Percentiles rank a stretch among this genome's conserved stretches.
phyloP scores from a whole-genome alignment of 164 flowering plant species.

The grape (Vitis vinifera) region DNA sequence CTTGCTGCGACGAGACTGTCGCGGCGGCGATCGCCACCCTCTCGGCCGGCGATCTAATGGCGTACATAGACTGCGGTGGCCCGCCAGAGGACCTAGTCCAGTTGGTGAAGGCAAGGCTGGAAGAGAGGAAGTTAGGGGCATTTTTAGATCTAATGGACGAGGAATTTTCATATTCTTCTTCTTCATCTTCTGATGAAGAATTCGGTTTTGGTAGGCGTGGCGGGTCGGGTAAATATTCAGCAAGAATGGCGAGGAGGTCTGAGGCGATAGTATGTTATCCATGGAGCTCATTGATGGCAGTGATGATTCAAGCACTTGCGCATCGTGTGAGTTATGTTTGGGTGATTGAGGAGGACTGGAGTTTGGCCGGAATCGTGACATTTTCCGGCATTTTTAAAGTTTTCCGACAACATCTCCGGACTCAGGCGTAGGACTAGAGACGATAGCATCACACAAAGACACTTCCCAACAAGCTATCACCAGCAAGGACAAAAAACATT shows the following conservation, averaged over 20 bases:
- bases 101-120: conserved; percentile 38
- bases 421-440: conserved; percentile 10
- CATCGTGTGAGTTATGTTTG: conserved; percentile 52
- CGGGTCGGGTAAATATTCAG: conserved; percentile 17
- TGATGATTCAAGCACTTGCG: conserved; percentile 57
- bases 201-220: conserved; percentile 21
- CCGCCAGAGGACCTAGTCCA: conserved; percentile 47
- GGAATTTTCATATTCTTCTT: conserved; percentile 11
- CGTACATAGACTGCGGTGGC: conserved; percentile 48
- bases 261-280: conserved; percentile 47
- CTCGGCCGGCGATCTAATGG: conserved; percentile 54
- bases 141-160: conserved; percentile 43
- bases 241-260: conserved; percentile 31
- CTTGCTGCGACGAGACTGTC: conserved; percentile 39
- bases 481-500: too few species aligned
- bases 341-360: conserved; percentile 55
- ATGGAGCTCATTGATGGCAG: conserved; percentile 55
- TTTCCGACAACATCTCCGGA: conserved; percentile 26
- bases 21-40: conserved; percentile 48
- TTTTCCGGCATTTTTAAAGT: conserved; percentile 44
- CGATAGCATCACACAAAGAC: too few species aligned
- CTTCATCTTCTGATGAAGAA: conserved; percentile 45
- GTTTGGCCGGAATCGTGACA: conserved; percentile 46
- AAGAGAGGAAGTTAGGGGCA: conserved; percentile 26
- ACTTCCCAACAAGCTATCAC: too few species aligned